These are phyloP conservation scores for Micromonas pusilla DNA, from an alignment of 139 green algal species.

Conservation along the genomic window DNA sequence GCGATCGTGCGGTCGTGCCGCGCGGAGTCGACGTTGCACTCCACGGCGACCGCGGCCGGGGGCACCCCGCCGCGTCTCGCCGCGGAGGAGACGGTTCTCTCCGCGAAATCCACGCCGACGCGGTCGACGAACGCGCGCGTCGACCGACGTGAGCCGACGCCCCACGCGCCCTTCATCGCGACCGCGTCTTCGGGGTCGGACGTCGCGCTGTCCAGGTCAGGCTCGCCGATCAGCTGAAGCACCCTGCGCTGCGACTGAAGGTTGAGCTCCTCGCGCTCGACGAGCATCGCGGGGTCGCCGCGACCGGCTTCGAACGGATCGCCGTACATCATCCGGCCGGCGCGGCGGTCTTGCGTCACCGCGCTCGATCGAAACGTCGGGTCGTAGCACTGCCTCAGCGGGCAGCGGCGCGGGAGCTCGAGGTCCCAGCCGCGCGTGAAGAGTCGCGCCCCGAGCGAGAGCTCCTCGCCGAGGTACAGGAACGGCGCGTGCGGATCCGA, in stretches of 20 bases:
- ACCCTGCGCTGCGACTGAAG: neutral
- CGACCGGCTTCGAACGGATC: neutral
- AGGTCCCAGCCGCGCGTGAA: slow-evolving; percentile 58
- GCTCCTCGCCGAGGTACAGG: slow-evolving; percentile 73
- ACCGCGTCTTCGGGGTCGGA: neutral
- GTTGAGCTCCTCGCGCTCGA: neutral
- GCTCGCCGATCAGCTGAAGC: neutral
- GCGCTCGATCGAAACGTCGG: neutral
- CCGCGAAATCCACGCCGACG: neutral
- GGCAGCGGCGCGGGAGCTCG: slow-evolving; percentile 40
- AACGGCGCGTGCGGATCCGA: slow-evolving; percentile 53
- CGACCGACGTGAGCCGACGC: neutral
- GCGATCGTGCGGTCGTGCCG: too few species aligned
- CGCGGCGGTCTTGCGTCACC: neutral
- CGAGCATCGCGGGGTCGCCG: neutral
- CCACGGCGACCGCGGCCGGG: neutral
- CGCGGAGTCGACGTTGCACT: too few species aligned
- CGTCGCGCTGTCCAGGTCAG: neutral
- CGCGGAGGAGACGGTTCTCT: neutral
- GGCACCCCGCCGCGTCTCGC: neutral
- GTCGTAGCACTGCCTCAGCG: slow-evolving; percentile 50
- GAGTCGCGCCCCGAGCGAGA: slow-evolving; percentile 51
- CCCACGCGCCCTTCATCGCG: neutral
- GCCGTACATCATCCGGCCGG: neutral
- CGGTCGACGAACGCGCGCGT: neutral